These are phyloP conservation scores for Pneumocystis wakefieldiae DNA, from an alignment of 1,139 yeast genomes.

Conservation along the genomic window DNA sequence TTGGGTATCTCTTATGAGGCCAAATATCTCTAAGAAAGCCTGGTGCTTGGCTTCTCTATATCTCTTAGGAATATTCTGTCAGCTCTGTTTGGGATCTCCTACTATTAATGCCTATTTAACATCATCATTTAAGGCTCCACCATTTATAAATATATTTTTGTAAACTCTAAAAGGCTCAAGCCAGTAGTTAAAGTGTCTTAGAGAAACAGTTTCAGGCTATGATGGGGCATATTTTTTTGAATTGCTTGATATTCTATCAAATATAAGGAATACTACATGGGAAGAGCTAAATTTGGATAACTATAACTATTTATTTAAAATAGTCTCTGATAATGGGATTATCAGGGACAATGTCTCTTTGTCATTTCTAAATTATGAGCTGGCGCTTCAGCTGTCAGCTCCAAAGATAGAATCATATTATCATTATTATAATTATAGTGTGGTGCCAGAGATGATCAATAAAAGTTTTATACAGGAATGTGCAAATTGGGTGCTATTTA, in stretches of 20 bases:
- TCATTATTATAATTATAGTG: constrained; percentile 31
- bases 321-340: not conserved
- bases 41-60: not conserved
- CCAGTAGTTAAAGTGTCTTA: not conserved
- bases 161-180: not conserved
- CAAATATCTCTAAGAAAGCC: no score
- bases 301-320: not conserved
- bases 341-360: not conserved
- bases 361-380: not conserved
- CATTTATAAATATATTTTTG: not conserved
- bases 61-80: not conserved
- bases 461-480: constrained; percentile 23
- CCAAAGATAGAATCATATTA: constrained; percentile 56
- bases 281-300: constrained; percentile 29
- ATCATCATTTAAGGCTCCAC: not conserved
- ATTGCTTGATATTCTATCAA: constrained; percentile 17
- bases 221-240: constrained; percentile 19
- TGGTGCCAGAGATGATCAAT: constrained; percentile 20
- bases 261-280: constrained; percentile 27
- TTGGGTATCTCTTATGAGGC: not conserved
- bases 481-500: constrained; percentile 37
- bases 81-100: not conserved
- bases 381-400: constrained; percentile 36
- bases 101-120: not conserved
- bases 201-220: not conserved